Percentiles rank a stretch among this genome's conserved stretches.
Evolutionary conservation across 1,284 basidiomycete genomes (phyloP).

Genomic region (Trichosporon faecale): DNA sequence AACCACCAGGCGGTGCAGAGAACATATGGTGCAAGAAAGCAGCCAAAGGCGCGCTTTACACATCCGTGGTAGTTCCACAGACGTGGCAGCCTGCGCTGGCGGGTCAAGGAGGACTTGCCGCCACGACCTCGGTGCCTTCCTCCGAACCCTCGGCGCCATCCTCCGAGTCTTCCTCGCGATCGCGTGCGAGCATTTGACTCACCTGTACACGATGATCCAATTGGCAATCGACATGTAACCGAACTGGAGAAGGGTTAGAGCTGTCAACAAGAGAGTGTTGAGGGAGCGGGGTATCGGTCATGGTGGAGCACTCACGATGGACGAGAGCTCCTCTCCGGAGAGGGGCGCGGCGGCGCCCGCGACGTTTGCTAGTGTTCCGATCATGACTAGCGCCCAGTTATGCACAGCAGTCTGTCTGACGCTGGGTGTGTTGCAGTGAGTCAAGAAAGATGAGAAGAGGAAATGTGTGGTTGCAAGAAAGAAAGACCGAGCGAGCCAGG

Average conservation of each 20-base stretch:
- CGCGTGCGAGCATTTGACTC: not conserved
- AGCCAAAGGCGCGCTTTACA: not conserved
- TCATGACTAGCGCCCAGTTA: not conserved
- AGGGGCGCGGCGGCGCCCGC: not conserved
- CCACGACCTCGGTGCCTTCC: not conserved
- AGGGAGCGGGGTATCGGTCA: not conserved
- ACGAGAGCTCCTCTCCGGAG: slow-evolving; percentile 15
- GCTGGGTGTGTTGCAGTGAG: not conserved
- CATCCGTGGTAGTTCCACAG: not conserved
- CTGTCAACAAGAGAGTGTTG: not conserved
- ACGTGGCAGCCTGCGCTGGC: not conserved
- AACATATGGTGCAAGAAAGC: not conserved
- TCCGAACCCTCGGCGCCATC: not conserved
- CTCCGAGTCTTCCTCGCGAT: not conserved
- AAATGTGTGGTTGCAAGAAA: not conserved
- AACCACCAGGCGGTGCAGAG: not conserved
- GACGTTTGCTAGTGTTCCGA: not conserved
- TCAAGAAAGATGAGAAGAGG: not conserved
- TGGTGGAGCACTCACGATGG: slow-evolving; percentile 46
- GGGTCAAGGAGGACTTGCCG: not conserved
- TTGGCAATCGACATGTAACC: slow-evolving; percentile 33
- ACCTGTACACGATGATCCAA: slow-evolving; percentile 45
- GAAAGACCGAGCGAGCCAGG: not conserved
- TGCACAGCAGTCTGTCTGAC: not conserved
- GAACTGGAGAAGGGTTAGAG: not conserved